These are phyloP conservation scores for Citrus unshiu DNA, from an alignment of 345 rosid species.

Conservation along the genomic window DNA sequence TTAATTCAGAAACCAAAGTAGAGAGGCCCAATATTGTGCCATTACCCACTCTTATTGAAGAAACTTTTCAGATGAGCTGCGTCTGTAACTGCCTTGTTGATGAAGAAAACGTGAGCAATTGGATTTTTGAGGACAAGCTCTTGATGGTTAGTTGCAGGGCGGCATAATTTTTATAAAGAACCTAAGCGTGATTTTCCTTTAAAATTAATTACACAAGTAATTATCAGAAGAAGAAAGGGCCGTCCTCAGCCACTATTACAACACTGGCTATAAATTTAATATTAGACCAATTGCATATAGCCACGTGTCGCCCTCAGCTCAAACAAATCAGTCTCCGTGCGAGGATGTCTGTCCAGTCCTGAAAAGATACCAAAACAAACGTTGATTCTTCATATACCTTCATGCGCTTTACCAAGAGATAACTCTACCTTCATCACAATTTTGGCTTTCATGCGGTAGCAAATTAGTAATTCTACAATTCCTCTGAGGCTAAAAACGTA, in stretches of 20 bases:
- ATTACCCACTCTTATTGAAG: no score
- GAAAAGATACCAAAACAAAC: neutral
- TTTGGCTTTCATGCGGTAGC: neutral
- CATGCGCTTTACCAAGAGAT: neutral
- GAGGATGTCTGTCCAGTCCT: constrained; percentile 19
- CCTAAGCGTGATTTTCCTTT: no score
- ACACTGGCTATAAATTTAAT: neutral
- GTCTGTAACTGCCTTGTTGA: no score
- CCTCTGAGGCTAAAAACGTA: neutral
- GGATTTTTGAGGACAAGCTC: no score
- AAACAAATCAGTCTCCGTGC: constrained; percentile 24
- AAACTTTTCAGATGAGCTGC: no score
- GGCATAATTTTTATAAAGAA: no score
- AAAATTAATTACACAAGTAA: neutral
- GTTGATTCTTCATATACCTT: neutral
- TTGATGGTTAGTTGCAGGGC: no score
- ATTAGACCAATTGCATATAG: neutral
- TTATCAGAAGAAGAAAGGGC: neutral
- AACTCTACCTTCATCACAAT: neutral
- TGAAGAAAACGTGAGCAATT: no score
- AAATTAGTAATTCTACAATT: neutral
- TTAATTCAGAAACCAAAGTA: no score
- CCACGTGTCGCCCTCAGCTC: neutral
- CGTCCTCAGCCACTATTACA: neutral
- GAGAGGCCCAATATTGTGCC: no score